phyloP scores from a whole-genome alignment of 2,329 filamentous ascomycete species.

The Zalaria obscura region DNA sequence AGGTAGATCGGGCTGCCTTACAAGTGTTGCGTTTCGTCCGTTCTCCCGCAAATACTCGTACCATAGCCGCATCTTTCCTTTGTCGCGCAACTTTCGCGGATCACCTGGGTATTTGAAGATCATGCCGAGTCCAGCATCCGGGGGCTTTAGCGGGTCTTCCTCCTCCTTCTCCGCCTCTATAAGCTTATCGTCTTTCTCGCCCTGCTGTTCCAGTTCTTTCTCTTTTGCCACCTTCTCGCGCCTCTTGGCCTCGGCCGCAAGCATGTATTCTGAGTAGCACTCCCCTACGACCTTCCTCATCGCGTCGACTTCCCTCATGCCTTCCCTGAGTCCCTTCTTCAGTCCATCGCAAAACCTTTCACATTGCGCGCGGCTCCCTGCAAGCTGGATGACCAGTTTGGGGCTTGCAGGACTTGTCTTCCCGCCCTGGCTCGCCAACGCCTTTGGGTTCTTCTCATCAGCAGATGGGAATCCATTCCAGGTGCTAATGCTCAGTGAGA shows the following conservation, averaged over 20 bases:
- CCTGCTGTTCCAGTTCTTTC: slow-evolving; percentile 20
- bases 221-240: slow-evolving; percentile 14
- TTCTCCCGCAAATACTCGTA: slow-evolving; percentile 93
- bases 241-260: slow-evolving; percentile 37
- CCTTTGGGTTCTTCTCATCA: slow-evolving; percentile 26
- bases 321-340: slow-evolving; percentile 76
- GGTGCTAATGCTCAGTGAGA: slow-evolving; percentile 85
- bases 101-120: slow-evolving; percentile 92
- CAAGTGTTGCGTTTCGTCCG: slow-evolving; percentile 78
- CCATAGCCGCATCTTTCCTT: slow-evolving; percentile 96
- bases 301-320: slow-evolving; percentile 75
- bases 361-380: slow-evolving; percentile 75
- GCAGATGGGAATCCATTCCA: slow-evolving; percentile 63
- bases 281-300: slow-evolving; percentile 66
- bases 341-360: slow-evolving; percentile 93
- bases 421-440: slow-evolving; percentile 27
- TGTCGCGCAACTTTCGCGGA: slow-evolving; percentile 79
- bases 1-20: slow-evolving; percentile 93
- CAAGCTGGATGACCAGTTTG: slow-evolving; percentile 81
- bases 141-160: slow-evolving; percentile 32
- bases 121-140: slow-evolving; percentile 89
- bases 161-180: slow-evolving; percentile 14
- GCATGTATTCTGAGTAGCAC: slow-evolving; percentile 77
- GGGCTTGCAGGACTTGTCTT: slow-evolving; percentile 51
- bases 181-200: slow-evolving; percentile 34